These are phyloP conservation scores for Erigeron philadelphicus DNA, from an alignment of 140 eudicot species.

Conservation along the genomic window DNA sequence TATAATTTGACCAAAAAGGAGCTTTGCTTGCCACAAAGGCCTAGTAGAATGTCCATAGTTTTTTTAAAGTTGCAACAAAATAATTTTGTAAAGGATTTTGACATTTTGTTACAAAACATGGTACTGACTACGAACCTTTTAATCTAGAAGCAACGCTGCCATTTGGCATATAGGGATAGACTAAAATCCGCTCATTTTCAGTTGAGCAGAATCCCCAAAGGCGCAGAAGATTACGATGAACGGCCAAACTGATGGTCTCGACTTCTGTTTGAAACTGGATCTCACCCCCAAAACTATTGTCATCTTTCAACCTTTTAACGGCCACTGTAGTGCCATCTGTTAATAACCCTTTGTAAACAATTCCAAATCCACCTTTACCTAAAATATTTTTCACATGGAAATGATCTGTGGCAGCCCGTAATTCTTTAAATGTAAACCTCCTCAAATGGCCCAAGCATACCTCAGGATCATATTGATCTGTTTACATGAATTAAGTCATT, in stretches of 20 bases:
- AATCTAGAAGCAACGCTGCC: constrained; percentile 84
- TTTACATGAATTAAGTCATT: constrained; percentile 5
- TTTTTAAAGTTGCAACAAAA: not conserved
- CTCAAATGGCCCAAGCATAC: constrained; percentile 74
- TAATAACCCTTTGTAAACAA: constrained; percentile 62
- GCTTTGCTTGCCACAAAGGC: not conserved
- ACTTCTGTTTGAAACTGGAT: constrained; percentile 87
- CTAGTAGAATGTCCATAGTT: not conserved
- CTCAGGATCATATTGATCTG: constrained; percentile 93
- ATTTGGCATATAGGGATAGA: constrained; percentile 79
- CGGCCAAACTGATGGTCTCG: constrained; percentile 77
- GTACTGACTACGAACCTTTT: constrained; percentile 44
- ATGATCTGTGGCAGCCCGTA: constrained; percentile 65
- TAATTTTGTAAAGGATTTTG: not conserved
- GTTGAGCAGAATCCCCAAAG: constrained; percentile 79
- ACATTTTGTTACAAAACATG: not conserved
- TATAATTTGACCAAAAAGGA: not conserved
- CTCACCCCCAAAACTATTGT: constrained; percentile 60
- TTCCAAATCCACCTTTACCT: constrained; percentile 86
- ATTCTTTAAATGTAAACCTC: constrained; percentile 70
- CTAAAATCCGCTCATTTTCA: constrained; percentile 71
- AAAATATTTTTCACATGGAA: constrained; percentile 64
- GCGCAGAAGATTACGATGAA: constrained; percentile 82
- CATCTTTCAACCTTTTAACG: constrained; percentile 70
- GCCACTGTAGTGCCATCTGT: constrained; percentile 72